Evolutionary conservation across 2,329 filamentous ascomycete genomes (phyloP), one percentile per base, ranked within the genome.

Genomic region (Chlorencoelia australis): DNA sequence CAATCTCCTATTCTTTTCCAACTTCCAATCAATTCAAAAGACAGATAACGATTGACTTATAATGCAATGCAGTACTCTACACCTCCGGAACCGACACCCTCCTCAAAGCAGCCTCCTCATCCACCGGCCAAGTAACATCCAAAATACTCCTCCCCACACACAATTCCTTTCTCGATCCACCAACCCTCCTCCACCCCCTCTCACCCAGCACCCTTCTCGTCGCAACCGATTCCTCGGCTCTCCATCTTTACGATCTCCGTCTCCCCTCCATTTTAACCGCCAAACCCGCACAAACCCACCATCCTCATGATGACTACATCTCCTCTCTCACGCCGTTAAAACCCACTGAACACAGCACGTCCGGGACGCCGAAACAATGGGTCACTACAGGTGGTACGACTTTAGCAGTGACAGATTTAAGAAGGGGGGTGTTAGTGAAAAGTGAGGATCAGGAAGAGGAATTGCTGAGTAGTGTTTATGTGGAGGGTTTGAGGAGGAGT

Each of bases 401-500:
- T 1, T 65, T 98, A 14, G 85, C 87, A 2, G 79, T 95, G 24
- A 94, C 87, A 0, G 91, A 98, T 57, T 66, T 95, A 29, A 76
- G 89, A 16, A 72, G 84, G 31, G 89, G 89, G 10, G 84, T 95
- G 5, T 65, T 96, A 28, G 81, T 88, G 3, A 81, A 81, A 41
- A 94, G 86, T 48, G 91, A 95, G 55, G 87, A 96, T 52, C 91
- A 96, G 56, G 91, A 93, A 51, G 88, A 95, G 47, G 86, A 96
- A 60, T 64, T 96, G 40, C 69, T 95, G n/a, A 83, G 81, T 52
- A 82, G 82, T 1, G 67, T 76, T 30, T 84, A 86, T 53, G 76
- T 96, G 13, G 73, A 79, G 0, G 87, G 87, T 0, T 62, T 94
- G 42, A 69, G 70, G 5, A 79, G 75, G 51, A 82, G 83, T 30